Conservation (phyloP, 768 basidiomycete genomes). For the Pulveroboletus sp. region DNA sequence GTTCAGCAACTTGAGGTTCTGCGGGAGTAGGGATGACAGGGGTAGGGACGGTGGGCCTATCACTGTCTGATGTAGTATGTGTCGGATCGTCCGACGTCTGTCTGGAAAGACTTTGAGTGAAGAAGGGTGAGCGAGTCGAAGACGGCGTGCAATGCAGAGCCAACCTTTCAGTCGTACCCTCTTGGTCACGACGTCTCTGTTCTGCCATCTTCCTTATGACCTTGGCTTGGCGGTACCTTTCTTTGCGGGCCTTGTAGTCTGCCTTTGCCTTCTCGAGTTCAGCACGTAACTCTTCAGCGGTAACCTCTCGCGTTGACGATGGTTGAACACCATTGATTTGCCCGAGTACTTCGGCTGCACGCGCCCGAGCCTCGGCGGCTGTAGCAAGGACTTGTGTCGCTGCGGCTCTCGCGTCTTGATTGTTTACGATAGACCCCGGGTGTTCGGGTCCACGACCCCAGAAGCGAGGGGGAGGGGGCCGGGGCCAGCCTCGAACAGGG, state of each 20-base stretch:
- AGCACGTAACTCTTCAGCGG: conserved; percentile 27
- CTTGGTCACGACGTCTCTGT: conserved; percentile 21
- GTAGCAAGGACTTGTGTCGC: conserved; percentile 15
- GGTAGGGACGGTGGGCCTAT: neutral
- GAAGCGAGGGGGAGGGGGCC: conserved; percentile 21
- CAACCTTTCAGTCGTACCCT: conserved; percentile 28
- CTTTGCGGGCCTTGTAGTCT: conserved; percentile 66
- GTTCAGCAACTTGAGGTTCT: conserved; percentile 15
- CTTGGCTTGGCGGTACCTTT: conserved; percentile 58
- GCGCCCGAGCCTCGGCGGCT: conserved; percentile 15
- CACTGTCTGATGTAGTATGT: conserved; percentile 3
- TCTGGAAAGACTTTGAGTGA: conserved; percentile 23
- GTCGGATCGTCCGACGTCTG: conserved; percentile 21
- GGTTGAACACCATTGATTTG: neutral
- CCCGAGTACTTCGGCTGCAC: conserved; percentile 3
- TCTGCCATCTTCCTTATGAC: conserved; percentile 44
- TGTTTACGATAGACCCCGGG: neutral
- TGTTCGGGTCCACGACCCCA: conserved; percentile 12
- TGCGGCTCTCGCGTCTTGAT: conserved; percentile 9
- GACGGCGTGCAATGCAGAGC: neutral
- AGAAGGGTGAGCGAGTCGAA: conserved; percentile 4
- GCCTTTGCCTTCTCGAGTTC: conserved; percentile 65
- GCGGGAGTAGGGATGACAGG: conserved; percentile 1
- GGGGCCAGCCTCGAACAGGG: conserved; percentile 27
- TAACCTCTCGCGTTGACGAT: neutral